A percentile compares a stretch with the other conserved stretches of the same genome.
These are phyloP conservation scores for Phytophthora macrochlamydospora DNA, from an alignment of 352 stramenopile species.

Conservation along the genomic window DNA sequence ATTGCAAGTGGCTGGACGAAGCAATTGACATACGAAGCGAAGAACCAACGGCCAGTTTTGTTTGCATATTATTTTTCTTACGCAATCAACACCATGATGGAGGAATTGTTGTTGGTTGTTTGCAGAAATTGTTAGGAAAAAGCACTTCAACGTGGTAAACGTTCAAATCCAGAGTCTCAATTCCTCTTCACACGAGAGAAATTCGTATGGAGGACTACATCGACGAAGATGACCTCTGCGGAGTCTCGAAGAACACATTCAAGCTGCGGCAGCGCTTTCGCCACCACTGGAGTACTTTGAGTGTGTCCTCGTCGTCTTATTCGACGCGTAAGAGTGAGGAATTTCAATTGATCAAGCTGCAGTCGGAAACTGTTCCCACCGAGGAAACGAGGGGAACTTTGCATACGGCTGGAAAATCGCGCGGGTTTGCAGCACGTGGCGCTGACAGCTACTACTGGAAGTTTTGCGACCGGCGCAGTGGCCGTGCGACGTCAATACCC, in stretches of 20 bases:
- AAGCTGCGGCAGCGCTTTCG: not conserved
- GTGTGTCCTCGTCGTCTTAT: not conserved
- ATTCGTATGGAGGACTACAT: not conserved
- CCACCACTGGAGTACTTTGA: not conserved
- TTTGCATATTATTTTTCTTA: too few relatives aligned
- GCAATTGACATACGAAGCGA: too few relatives aligned
- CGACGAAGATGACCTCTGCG: not conserved
- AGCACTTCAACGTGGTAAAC: too few relatives aligned
- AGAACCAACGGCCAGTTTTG: too few relatives aligned
- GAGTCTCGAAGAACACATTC: not conserved
- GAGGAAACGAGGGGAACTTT: not conserved
- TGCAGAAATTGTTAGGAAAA: too few relatives aligned
- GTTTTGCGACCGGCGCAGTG: not conserved
- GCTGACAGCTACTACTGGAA: constrained; percentile 2
- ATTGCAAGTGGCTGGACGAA: too few relatives aligned
- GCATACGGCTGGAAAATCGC: not conserved
- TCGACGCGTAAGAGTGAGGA: not conserved
- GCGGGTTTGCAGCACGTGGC: not conserved
- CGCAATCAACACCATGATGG: too few relatives aligned
- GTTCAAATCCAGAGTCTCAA: too few relatives aligned
- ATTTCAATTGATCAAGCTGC: not conserved
- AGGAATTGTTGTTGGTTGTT: too few relatives aligned
- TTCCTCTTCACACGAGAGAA: too few relatives aligned
- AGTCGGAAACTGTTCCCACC: not conserved
- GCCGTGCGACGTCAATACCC: constrained; percentile 7